A percentile compares a stretch with the other conserved stretches of the same genome.
Evolutionary conservation across 495 filamentous ascomycete genomes (phyloP).

Genomic region (Gamarada debralockiae): DNA sequence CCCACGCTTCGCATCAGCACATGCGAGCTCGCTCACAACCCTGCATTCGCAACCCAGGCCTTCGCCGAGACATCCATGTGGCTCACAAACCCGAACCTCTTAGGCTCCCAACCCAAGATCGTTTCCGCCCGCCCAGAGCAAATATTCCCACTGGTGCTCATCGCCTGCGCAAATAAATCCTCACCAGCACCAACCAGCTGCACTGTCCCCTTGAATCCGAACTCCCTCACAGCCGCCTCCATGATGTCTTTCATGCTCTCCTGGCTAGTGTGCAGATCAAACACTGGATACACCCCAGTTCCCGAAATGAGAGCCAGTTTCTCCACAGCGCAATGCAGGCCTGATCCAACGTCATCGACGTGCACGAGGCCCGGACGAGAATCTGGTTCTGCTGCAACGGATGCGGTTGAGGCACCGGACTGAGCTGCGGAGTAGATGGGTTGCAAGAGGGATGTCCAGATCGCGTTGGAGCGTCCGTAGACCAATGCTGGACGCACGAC

Average conservation of each 20-base stretch:
- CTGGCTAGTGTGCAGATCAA: slow-evolving; percentile 34
- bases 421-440: slow-evolving; percentile 25
- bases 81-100: slow-evolving; percentile 21
- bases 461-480: slow-evolving; percentile 30
- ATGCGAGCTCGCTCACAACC: too few species aligned
- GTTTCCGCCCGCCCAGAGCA: slow-evolving; percentile 30
- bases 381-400: slow-evolving; percentile 23
- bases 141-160: slow-evolving; percentile 25
- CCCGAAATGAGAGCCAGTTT: slow-evolving; percentile 28
- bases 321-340: slow-evolving; percentile 32
- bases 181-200: slow-evolving; percentile 24
- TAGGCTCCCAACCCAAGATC: slow-evolving; percentile 38
- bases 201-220: slow-evolving; percentile 29
- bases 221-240: slow-evolving; percentile 8
- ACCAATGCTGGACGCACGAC: slow-evolving; percentile 34
- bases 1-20: too few species aligned
- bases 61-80: slow-evolving; percentile 11
- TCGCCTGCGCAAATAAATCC: slow-evolving; percentile 26
- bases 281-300: slow-evolving; percentile 36
- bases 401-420: slow-evolving; percentile 7
- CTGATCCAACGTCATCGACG: slow-evolving; percentile 37
- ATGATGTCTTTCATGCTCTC: slow-evolving; percentile 31
- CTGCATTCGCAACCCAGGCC: too few species aligned
- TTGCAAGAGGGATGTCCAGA: slow-evolving; percentile 24
- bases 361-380: slow-evolving; percentile 29